Conservation (phyloP, 2,329 filamentous ascomycete genomes). For the Pseudomassariella vexata region DNA sequence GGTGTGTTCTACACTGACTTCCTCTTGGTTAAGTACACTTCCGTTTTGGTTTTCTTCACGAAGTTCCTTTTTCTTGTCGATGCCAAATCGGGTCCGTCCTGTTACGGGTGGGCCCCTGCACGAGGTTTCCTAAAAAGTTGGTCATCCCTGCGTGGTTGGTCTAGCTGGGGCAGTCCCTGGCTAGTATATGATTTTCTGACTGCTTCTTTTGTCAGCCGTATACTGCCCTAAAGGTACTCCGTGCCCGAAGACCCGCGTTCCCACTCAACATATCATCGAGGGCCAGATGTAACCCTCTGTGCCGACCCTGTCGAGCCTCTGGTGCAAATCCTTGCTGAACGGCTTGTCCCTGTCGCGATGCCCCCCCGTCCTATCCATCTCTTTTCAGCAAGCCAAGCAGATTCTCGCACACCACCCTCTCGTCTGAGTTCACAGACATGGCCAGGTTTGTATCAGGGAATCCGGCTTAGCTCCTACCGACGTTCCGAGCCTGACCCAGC, state of each 20-base stretch:
- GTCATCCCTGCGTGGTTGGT: conserved; percentile 18
- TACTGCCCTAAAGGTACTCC: too few species aligned
- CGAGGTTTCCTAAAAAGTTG: conserved; percentile 23
- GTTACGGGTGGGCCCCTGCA: conserved; percentile 23
- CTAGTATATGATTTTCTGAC: conserved; percentile 22
- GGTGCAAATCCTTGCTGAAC: conserved; percentile 29
- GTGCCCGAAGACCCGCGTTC: conserved; percentile 17
- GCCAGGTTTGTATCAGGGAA: conserved; percentile 39
- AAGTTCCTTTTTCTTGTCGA: conserved; percentile 16
- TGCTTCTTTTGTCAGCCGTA: conserved; percentile 21
- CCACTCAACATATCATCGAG: conserved; percentile 33
- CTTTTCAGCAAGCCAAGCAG: conserved; percentile 31
- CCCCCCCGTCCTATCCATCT: conserved; percentile 24
- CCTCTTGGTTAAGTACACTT: too few species aligned
- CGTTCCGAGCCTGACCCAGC: conserved; percentile 41
- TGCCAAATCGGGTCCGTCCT: conserved; percentile 24
- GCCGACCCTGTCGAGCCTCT: conserved; percentile 26
- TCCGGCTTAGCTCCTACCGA: conserved; percentile 46
- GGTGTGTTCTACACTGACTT: too few species aligned
- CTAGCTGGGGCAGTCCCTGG: conserved; percentile 24
- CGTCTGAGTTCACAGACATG: conserved; percentile 23
- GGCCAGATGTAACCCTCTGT: conserved; percentile 33
- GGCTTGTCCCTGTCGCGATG: conserved; percentile 21
- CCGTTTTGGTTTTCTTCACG: conserved; percentile 6
- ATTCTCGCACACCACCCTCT: conserved; percentile 27